These are phyloP conservation scores for Lyophyllum shimeji DNA, from an alignment of 768 basidiomycete genomes.

Conservation along the genomic window DNA sequence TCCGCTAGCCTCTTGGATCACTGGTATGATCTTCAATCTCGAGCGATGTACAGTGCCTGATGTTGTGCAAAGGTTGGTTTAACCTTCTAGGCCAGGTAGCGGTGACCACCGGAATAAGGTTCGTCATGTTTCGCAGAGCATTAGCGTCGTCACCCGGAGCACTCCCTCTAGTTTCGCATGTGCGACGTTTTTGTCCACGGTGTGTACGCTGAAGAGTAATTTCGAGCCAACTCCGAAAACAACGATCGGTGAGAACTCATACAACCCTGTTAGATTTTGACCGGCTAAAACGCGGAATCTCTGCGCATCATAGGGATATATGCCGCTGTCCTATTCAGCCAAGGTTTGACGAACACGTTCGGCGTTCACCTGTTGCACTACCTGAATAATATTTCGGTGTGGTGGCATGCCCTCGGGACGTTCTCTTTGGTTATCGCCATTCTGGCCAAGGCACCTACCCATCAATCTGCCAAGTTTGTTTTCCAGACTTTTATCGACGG, in stretches of 20 bases:
- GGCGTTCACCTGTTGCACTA: constrained; percentile 63
- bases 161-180: constrained; percentile 50
- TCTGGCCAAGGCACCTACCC: constrained; percentile 68
- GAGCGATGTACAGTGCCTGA: background rate
- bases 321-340: constrained; percentile 65
- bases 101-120: constrained; percentile 74
- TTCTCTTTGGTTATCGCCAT: constrained; percentile 65
- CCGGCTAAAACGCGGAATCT: background rate
- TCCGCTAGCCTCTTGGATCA: constrained; percentile 71
- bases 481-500: constrained; percentile 71
- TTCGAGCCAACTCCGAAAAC: constrained; percentile 59
- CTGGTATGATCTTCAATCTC: constrained; percentile 33
- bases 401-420: constrained; percentile 76
- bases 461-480: constrained; percentile 68
- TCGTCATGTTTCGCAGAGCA: background rate
- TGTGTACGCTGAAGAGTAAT: constrained; percentile 54
- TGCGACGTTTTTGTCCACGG: constrained; percentile 68
- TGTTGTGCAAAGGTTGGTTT: constrained; percentile 53
- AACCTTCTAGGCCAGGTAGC: constrained; percentile 76
- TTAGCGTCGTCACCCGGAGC: background rate
- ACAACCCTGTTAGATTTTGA: background rate
- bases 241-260: constrained; percentile 50
- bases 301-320: constrained; percentile 40
- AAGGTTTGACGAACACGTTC: constrained; percentile 75
- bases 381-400: constrained; percentile 71